Percentiles rank a stretch among this genome's conserved stretches.
Conservation (phyloP, 2,329 filamentous ascomycete genomes). For the Phyllosticta citribraziliensis region DNA sequence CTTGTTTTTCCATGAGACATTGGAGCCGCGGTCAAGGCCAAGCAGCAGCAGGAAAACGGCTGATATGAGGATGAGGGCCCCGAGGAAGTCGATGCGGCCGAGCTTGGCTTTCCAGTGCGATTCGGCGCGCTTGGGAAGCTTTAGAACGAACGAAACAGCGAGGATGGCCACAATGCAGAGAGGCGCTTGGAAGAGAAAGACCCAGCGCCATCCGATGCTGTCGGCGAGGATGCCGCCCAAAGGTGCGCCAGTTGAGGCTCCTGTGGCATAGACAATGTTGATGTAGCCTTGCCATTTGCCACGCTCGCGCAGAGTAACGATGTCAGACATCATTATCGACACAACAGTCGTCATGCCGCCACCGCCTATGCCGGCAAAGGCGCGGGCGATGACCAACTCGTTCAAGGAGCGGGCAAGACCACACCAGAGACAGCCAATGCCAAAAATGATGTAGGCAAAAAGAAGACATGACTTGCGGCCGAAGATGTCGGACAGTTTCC, state of each 20-base stretch:
- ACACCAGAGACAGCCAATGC: conserved; percentile 53
- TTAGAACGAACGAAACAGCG: conserved; percentile 52
- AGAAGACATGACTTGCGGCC: conserved; percentile 57
- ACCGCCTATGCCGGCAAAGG: conserved; percentile 55
- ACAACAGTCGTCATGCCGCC: conserved; percentile 64
- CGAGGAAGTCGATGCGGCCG: conserved; percentile 61
- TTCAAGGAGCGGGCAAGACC: conserved; percentile 54
- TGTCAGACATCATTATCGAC: conserved; percentile 59
- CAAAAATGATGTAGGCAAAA: conserved; percentile 55
- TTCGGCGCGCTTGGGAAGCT: conserved; percentile 49
- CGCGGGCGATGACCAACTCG: conserved; percentile 56
- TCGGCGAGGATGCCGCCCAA: conserved; percentile 64
- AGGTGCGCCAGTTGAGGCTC: conserved; percentile 59
- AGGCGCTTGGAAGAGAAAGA: conserved; percentile 62
- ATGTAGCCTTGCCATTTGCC: conserved; percentile 66
- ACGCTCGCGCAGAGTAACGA: conserved; percentile 58
- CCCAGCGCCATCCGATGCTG: conserved; percentile 66
- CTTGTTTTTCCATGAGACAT: conserved; percentile 55
- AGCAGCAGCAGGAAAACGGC: conserved; percentile 58
- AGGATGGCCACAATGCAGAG: conserved; percentile 56
- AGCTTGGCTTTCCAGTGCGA: conserved; percentile 58
- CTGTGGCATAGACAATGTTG: conserved; percentile 61
- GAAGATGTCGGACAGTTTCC: conserved; percentile 62
- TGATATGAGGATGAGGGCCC: conserved; percentile 54
- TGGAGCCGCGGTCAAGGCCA: conserved; percentile 64